Evolutionary conservation across 169 alveolate species (phyloP), one percentile per base, ranked within the genome.

Genomic region (Cryptosporidium xiaoi): DNA sequence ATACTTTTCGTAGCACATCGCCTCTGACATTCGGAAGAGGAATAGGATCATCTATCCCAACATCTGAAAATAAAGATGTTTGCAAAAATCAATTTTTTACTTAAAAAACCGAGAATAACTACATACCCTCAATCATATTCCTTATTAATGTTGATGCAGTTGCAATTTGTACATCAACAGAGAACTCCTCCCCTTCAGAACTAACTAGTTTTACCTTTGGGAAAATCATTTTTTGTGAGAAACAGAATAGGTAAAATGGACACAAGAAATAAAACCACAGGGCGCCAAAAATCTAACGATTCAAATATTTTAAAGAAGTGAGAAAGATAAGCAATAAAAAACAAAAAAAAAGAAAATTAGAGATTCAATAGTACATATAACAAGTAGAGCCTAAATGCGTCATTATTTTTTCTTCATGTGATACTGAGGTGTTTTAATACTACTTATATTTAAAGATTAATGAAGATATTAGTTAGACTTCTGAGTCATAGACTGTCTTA

Each of bases 11-110:
- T 83, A 97, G 92, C 27, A 94, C 94, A 15, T 84, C 83, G 18
- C 96, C 83, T 66, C 95, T 95, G n/a, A 97, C 97, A 82, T 95
- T 96, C 31, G 97, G 97, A 12, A 97, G 93, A 13, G 98, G 98
- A 53, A 97, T 92, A 56, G 97, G 97, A 65, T 95, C 98, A 65
- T 95, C 97, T 44, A 92, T 92, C 13, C 97, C 98, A 64, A 95
- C 93, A 85, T 94, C 97, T 91, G 67, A 50, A 36, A n/a, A 55
- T 44, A 2, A 27, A 1, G 31, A 27, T 27, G 48, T 18, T 24
- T 64, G 62, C 15, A 58, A 65, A 18, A 82, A 85, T 40, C 10
- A 40, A 40, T 0, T 40, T 8, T 40, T 8, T 40, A 3, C 48
- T 40, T 46, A 20, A 20, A 8, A 27, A 40, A 34, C 27, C 27